A percentile compares a stretch with the other conserved stretches of the same genome.
Evolutionary conservation across 2,329 filamentous ascomycete species (phyloP).

Genomic region (Dothiorella sarmentorum): DNA sequence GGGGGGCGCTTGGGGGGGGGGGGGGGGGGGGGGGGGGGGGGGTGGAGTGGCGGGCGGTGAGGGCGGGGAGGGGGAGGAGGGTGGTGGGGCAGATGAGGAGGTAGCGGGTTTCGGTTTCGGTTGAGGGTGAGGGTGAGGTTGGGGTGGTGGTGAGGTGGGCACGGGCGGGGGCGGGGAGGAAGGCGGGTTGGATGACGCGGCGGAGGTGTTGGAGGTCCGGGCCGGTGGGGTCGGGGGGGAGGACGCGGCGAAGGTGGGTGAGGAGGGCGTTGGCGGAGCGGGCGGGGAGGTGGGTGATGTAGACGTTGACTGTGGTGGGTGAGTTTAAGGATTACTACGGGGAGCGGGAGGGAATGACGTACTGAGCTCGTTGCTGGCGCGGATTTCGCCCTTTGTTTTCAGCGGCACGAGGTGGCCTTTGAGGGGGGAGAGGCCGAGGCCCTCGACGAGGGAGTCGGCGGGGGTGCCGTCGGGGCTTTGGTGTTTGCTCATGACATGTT

Average conservation of each 20-base stretch:
- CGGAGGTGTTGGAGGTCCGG: conserved; percentile 59
- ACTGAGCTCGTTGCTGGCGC: conserved; percentile 45
- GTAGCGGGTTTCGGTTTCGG: conserved; percentile 40
- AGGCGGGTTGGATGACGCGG: conserved; percentile 68
- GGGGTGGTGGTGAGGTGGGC: conserved; percentile 17
- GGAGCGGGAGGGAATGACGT: neutral
- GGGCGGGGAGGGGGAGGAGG: conserved; percentile 52
- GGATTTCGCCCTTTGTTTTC: conserved; percentile 50
- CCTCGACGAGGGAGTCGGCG: neutral
- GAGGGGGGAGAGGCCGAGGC: conserved; percentile 18
- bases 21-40: conserved; percentile 27
- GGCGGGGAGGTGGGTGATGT: conserved; percentile 68
- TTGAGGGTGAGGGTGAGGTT: conserved; percentile 33
- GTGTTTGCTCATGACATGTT: conserved; percentile 18
- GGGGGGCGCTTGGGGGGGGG: neutral
- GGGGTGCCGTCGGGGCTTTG: neutral
- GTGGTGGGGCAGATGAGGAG: conserved; percentile 52
- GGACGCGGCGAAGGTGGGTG: conserved; percentile 45
- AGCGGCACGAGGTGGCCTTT: conserved; percentile 35
- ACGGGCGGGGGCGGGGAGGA: conserved; percentile 57
- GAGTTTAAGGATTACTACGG: neutral
- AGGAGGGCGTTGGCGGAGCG: conserved; percentile 70
- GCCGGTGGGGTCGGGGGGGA: conserved; percentile 42
- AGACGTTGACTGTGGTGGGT: conserved; percentile 57
- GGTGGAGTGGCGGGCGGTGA: conserved; percentile 41